Evolutionary conservation across 2,329 filamentous ascomycete species (phyloP), one percentile per base, ranked within the genome.

Genomic region (Knufia petricola): DNA sequence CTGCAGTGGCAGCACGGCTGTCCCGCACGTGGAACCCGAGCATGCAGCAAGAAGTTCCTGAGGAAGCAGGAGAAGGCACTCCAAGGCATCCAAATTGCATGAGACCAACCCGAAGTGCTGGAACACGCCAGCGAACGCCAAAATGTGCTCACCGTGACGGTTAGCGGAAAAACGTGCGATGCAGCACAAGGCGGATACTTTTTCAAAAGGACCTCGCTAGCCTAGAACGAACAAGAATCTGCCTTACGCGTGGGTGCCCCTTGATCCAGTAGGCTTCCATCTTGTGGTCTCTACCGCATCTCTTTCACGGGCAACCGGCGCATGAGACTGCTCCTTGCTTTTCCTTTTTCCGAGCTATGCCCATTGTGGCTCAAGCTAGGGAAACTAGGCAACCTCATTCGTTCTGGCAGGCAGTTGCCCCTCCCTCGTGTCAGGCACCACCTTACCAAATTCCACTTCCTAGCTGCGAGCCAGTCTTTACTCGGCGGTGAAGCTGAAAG

Each of bases 401-500:
- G 28, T n/a, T 34, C 17, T 21, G 28, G 7, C 6, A 8, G 10
- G 21, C 39, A 24, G 28, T n/a, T 44, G 30, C 42, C 19, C 28
- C 31, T 34, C 30, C 19, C 4, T 12, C 24, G 41, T 46, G 31
- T 12, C 7, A n/a, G 30, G 3, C 9, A 6, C 19, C 19, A 17
- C n/a, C 21, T 42, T 9, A 13, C 28, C 19, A n/a, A 28, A 10
- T 17, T 42, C 24, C 28, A 13, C 13, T 32, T 28, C 8, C 26
- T 46, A 38, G 43, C 43, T 38, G 31, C 15, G 30, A 38, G 32
- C 34, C 44, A 9, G 20, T 17, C 34, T 38, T 17, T 13, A 34
- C 2, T 38, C 44, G 39, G 44, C 44, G 44, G 44, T 47, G 44
- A 38, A 47, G 44, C 44, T 47, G 44, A 39, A 46, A 20, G 30